Base-by-base conservation (phyloP, 495 filamentous ascomycete species). In the Xylaria bambusicola region DNA sequence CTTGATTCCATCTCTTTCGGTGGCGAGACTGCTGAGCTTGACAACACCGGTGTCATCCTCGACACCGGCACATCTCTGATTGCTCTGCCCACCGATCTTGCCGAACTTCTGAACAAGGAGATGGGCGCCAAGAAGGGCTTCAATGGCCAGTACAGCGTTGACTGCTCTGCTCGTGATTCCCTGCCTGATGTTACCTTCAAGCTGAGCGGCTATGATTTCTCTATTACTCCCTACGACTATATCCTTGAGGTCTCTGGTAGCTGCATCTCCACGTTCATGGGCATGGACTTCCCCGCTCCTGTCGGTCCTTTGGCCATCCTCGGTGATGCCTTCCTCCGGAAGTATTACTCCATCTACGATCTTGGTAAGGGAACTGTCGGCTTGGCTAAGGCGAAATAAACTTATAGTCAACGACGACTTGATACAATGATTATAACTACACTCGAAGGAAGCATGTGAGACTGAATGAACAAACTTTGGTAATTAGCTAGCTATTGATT, bases 31-130 rank as follows among this genome's bases (percentile, higher is more conserved):
- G 94, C 94, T 61, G 88, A 94, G 66, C 86, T 98, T 52, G 92
- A 97, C 45, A 83, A 89, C 80, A 97, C 92, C 45, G 95, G 95
- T 78, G 88, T 91, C 64, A 97, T 99, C 58, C 87, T 99, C 48
- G 95, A 99, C 82, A 99, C 95, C 58, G 95, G 95, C 63, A 99
- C 95, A 72, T 99, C 95, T 36, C 84, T 99, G 67, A 97, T 97
- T 76, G 93, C 93, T 64, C 88, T 99, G 52, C 95, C 95, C 66
- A 88, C 83, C 59, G 90, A 89, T 63, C 81, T 99, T 65, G 93
- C 95, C 56, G 95, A 98, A 82, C 91, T 99, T 62, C 82, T 98
- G 58, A 99, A 99, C 82, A 89, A 89, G 76, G 88, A 98, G 79
- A 97, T 99, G 49, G 95, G 95, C 54, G 95, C 95, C 61, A 97